These are phyloP conservation scores for Circinella minor DNA, from an alignment of 371 early-diverging fungal genomes.

Conservation along the genomic window DNA sequence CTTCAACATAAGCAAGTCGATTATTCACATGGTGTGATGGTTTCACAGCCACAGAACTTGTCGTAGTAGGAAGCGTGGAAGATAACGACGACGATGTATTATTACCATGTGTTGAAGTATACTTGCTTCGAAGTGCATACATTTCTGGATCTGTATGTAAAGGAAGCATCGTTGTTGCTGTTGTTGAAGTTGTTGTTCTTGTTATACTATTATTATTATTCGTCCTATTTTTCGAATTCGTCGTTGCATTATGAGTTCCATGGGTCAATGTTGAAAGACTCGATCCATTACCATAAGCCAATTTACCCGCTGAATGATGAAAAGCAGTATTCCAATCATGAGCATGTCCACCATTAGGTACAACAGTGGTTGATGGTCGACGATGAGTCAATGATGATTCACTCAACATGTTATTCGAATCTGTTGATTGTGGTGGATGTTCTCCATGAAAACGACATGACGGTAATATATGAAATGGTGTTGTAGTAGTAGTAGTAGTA, in stretches of 20 bases:
- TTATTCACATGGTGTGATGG: constrained; percentile 18
- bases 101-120: not conserved
- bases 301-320: constrained; percentile 8
- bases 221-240: no score
- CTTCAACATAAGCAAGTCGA: constrained; percentile 54
- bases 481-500: not conserved
- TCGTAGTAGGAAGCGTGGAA: no score
- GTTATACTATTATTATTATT: no score
- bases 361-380: constrained; percentile 1
- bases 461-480: constrained; percentile 11
- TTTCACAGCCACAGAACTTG: constrained; percentile 14
- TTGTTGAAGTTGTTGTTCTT: not conserved
- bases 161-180: constrained; percentile 5
- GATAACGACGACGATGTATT: no score
- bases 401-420: constrained; percentile 1
- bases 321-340: constrained; percentile 10
- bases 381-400: not conserved
- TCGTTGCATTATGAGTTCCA: no score
- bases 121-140: constrained; percentile 31
- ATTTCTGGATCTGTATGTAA: constrained; percentile 44
- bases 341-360: not conserved
- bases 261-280: no score
- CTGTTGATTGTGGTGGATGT: constrained; percentile 3
- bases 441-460: constrained; percentile 19
- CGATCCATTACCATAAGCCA: constrained; percentile 5